Conservation (phyloP, 2,329 filamentous ascomycete genomes). For the Dothistroma pini region DNA sequence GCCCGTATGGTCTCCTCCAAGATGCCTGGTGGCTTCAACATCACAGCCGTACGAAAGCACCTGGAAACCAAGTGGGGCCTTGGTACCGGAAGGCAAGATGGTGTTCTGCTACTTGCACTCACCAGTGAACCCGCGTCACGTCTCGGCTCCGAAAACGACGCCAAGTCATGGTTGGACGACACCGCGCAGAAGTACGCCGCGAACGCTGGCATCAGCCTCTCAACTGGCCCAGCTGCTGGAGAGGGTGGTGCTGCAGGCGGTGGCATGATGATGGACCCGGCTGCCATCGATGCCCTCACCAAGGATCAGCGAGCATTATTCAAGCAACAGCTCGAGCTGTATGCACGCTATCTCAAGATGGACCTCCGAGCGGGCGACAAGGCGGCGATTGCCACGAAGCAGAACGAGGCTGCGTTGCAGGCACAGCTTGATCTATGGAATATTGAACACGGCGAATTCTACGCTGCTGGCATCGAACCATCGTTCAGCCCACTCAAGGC, state of each 20-base stretch:
- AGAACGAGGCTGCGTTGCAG: conserved; percentile 83
- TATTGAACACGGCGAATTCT: conserved; percentile 93
- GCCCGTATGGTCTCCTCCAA: conserved; percentile 96
- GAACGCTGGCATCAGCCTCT: conserved; percentile 76
- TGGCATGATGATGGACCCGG: conserved; percentile 99
- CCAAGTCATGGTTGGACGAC: conserved; percentile 87
- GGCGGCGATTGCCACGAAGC: conserved; percentile 76
- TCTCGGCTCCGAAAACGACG: conserved; percentile 83
- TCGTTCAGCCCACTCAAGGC: conserved; percentile 92
- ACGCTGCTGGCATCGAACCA: conserved; percentile 89
- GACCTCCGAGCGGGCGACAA: conserved; percentile 96
- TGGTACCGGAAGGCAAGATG: conserved; percentile 81
- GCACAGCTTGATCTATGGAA: conserved; percentile 93
- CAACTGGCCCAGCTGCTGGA: conserved; percentile 66
- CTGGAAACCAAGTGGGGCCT: conserved; percentile 92
- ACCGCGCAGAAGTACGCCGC: conserved; percentile 85
- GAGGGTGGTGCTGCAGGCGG: conserved; percentile 67
- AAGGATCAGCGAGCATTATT: conserved; percentile 95
- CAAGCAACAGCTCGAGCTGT: conserved; percentile 96
- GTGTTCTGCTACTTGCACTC: conserved; percentile 79
- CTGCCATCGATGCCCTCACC: conserved; percentile 91
- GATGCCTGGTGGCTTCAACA: conserved; percentile 99
- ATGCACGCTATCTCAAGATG: conserved; percentile 94
- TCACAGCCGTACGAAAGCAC: conserved; percentile 92
- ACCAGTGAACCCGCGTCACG: conserved; percentile 90